Conservation (phyloP, 2,329 filamentous ascomycete genomes). For the Fusarium torreyae region DNA sequence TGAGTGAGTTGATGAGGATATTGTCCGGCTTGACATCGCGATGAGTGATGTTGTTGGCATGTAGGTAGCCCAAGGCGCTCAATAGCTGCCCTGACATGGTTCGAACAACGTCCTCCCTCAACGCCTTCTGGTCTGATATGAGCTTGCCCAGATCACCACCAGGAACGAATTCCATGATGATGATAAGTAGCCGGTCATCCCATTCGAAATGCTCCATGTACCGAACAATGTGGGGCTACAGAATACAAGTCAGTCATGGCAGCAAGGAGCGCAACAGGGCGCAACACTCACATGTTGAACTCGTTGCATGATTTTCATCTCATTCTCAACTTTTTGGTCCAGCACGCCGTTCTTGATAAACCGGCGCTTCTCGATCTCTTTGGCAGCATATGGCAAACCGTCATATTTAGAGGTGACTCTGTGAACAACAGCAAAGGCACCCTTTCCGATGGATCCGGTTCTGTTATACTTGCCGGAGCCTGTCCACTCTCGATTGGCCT, state of each 20-base stretch:
- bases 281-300: conserved; percentile 79
- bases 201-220: conserved; percentile 92
- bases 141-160: conserved; percentile 86
- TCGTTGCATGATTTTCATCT: conserved; percentile 94
- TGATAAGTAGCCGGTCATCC: conserved; percentile 87
- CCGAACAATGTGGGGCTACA: conserved; percentile 86
- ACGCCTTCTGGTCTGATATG: conserved; percentile 71
- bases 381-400: conserved; percentile 88
- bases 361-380: conserved; percentile 92
- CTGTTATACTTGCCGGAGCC: conserved; percentile 90
- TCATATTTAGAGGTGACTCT: conserved; percentile 89
- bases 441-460: conserved; percentile 86
- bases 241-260: conserved; percentile 26
- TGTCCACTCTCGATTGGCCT: conserved; percentile 76
- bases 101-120: conserved; percentile 79
- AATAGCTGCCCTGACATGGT: conserved; percentile 83
- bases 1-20: conserved; percentile 82
- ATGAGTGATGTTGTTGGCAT: conserved; percentile 91
- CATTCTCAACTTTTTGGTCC: conserved; percentile 94
- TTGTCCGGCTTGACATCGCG: conserved; percentile 99
- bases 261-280: conserved; percentile 1
- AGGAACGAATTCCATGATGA: conserved; percentile 94
- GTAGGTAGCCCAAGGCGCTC: conserved; percentile 87
- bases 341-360: conserved; percentile 94
- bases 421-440: conserved; percentile 95